A percentile compares a stretch with the other conserved stretches of the same genome.
phyloP scores from a whole-genome alignment of 202 grass and related monocot species.

The Carex sylvatica region DNA sequence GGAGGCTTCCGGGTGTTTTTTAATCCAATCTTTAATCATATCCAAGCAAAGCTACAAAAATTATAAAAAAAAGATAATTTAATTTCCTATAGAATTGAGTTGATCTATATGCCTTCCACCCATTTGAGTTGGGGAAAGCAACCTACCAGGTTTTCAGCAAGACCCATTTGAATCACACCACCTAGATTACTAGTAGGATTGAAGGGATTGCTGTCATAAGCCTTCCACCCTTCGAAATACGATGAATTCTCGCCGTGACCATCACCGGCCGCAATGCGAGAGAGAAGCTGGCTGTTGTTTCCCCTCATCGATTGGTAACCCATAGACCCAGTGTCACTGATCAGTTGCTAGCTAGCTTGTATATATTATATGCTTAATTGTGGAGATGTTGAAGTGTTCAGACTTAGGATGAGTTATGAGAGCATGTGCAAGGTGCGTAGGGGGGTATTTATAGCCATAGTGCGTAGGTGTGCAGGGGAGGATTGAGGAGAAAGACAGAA shows the following conservation, averaged over 20 bases:
- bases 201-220: constrained; percentile 74
- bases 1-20: constrained; percentile 67
- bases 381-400: not conserved
- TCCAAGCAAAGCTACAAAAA: constrained; percentile 60
- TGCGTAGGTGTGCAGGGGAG: too few relatives aligned
- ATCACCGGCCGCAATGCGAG: constrained; percentile 48
- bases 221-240: constrained; percentile 96
- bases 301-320: not conserved
- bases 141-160: constrained; percentile 75
- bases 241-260: constrained; percentile 79
- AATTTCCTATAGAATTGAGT: not conserved
- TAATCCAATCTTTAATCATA: constrained; percentile 69
- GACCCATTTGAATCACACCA: constrained; percentile 93
- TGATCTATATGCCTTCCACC: too few relatives aligned
- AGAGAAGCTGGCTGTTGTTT: constrained; percentile 36
- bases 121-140: not conserved
- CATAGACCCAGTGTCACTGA: not conserved
- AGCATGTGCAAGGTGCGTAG: not conserved
- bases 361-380: not conserved
- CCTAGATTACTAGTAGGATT: constrained; percentile 41
- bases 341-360: too few relatives aligned
- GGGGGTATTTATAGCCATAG: not conserved
- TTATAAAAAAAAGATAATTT: not conserved
- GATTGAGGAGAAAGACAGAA: not conserved
- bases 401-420: not conserved